Evolutionary conservation across 345 rosid species (phyloP), one percentile per base, ranked within the genome.

Genomic region (Camelina sativa): DNA sequence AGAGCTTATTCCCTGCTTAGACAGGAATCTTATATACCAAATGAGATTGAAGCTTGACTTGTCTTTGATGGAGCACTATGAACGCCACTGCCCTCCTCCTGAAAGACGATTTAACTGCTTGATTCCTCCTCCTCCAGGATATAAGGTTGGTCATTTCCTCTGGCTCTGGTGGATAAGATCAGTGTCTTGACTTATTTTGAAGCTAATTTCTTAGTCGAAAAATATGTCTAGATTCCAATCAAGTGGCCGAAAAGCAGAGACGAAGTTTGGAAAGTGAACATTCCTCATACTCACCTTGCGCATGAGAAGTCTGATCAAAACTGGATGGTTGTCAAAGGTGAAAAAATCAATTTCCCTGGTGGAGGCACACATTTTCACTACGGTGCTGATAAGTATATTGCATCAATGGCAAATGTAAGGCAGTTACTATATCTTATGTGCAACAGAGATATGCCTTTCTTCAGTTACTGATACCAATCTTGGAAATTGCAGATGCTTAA

Each of bases 221-320:
- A 30, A 70, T 46, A 53, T 51, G 66, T 74, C 0, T 84, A 95
- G 99, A 79, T 95, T 79, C 99, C 99, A 41, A 82, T 95, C 61
- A 95, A 95, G 86, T 92, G 99, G 98, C 97, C 98, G 7, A 91
- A 85, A 80, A 95, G 99, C 83, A 86, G 99, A 86, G 99, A 95
- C 73, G 98, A 90, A 80, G 99, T 92, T 2, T 95, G 97, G 99
- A 95, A 95, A 83, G 99, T 80, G 65, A 95, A 95, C 81, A 95
- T 95, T 75, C 99, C 99, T 69, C 99, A 95, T 72, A 95, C 99
- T 63, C 99, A 92, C 83, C 97, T 95, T 83, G 99, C 99, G 32
- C 87, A 84, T 66, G 97, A 95, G 82, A 95, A 95, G 82, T 95
- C 99, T 74, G 97, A 92, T 79, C 99, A 95, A 81, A 94, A 95